A percentile compares a stretch with the other conserved stretches of the same genome.
These are phyloP conservation scores for Botryosphaeria agaves DNA, from an alignment of 2,329 filamentous ascomycete genomes.

Conservation along the genomic window DNA sequence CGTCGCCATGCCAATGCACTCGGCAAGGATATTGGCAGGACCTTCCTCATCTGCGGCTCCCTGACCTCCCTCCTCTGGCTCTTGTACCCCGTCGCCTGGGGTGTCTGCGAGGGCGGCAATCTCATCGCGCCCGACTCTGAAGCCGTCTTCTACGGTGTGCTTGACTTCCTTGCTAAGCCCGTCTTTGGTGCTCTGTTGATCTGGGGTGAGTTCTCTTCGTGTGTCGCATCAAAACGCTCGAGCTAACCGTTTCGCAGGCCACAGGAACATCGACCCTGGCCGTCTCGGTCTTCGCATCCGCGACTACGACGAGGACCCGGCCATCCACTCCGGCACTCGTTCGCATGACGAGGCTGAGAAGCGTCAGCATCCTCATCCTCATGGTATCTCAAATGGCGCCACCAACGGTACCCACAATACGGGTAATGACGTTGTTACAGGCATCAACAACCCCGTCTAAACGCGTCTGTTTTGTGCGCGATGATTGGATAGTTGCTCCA, in stretches of 20 bases:
- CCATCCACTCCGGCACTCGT: slow-evolving; percentile 11
- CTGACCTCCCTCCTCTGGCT: slow-evolving; percentile 46
- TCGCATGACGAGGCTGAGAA: too few relatives aligned
- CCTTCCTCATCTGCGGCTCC: slow-evolving; percentile 38
- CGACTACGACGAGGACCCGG: slow-evolving; percentile 27
- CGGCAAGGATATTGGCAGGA: slow-evolving; percentile 33
- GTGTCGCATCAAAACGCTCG: too few relatives aligned
- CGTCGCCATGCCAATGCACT: slow-evolving; percentile 37
- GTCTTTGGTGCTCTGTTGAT: slow-evolving; percentile 44
- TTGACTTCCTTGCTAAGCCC: slow-evolving; percentile 49
- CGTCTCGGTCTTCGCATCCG: slow-evolving; percentile 35
- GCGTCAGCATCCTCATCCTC: too few relatives aligned
- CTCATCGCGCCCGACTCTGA: slow-evolving; percentile 49
- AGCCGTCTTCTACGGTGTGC: slow-evolving; percentile 49
- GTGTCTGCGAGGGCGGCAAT: slow-evolving; percentile 45
- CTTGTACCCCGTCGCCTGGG: slow-evolving; percentile 48
- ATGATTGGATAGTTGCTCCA: too few relatives aligned
- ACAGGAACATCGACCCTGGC: slow-evolving; percentile 42
- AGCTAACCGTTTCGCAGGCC: too few relatives aligned
- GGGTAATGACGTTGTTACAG: slow-evolving; percentile 8
- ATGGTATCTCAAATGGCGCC: slow-evolving; percentile 6
- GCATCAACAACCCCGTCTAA: slow-evolving; percentile 4
- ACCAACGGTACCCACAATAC: slow-evolving; percentile 8
- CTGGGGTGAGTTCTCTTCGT: too few relatives aligned
- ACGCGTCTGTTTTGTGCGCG: too few relatives aligned